Percentiles rank a stretch among this genome's conserved stretches.
Evolutionary conservation across 495 filamentous ascomycete genomes (phyloP).

Genomic region (Chaetomidium leptoderma): DNA sequence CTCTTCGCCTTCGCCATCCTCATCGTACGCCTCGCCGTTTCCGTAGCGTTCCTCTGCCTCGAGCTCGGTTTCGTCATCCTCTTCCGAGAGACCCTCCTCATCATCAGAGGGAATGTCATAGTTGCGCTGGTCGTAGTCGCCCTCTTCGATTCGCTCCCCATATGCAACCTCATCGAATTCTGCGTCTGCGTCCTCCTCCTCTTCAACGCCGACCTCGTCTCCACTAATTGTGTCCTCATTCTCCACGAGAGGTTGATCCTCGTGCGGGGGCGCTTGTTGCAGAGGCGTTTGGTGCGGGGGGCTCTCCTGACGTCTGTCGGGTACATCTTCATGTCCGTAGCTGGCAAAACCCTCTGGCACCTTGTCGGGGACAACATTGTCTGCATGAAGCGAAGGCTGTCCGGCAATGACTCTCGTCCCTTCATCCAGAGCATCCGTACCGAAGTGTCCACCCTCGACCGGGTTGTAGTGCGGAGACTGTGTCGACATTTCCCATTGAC

Average conservation of each 20-base stretch:
- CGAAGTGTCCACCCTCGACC: conserved; percentile 29
- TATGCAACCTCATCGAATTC: conserved; percentile 25
- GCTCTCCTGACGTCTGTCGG: background rate
- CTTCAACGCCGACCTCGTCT: conserved; percentile 18
- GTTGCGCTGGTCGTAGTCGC: conserved; percentile 32
- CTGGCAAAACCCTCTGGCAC: conserved; percentile 28
- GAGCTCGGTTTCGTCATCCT: conserved; percentile 33
- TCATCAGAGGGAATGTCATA: conserved; percentile 28
- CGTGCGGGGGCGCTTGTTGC: background rate
- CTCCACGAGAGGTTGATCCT: conserved; percentile 13
- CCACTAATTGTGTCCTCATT: conserved; percentile 11
- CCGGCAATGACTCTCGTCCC: conserved; percentile 10
- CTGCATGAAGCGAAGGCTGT: conserved; percentile 13
- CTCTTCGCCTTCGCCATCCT: conserved; percentile 21
- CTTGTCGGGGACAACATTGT: conserved; percentile 1
- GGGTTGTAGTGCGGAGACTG: conserved; percentile 25
- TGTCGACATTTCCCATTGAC: conserved; percentile 26
- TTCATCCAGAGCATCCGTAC: conserved; percentile 22
- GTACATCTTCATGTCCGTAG: conserved; percentile 20
- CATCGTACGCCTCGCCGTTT: conserved; percentile 31
- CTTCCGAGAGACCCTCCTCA: conserved; percentile 34
- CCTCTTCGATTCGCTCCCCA: conserved; percentile 29
- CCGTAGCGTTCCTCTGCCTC: conserved; percentile 19
- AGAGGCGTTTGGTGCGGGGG: too few species aligned
- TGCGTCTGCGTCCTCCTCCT: conserved; percentile 20